Percentiles rank a stretch among this genome's conserved stretches.
These are phyloP conservation scores for Cardamine occulta DNA, from an alignment of 345 rosid genomes.

Conservation along the genomic window DNA sequence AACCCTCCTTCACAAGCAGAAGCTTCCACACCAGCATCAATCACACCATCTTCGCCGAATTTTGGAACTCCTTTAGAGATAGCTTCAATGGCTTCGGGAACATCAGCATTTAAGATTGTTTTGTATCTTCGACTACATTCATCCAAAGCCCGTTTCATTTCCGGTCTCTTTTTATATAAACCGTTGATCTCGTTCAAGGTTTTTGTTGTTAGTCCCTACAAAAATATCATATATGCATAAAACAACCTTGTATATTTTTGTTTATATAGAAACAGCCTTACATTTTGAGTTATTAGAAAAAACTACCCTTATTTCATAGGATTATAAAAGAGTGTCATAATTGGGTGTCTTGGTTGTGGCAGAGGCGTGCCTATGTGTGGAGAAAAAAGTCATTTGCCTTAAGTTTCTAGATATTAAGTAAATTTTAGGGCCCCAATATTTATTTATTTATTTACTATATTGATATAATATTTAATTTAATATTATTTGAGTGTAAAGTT, in stretches of 20 bases:
- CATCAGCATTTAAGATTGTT: conserved; percentile 48
- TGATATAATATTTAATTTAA: too few species aligned
- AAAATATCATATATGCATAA: neutral
- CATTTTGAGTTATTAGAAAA: neutral
- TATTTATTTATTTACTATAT: too few species aligned
- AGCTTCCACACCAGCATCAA: conserved; percentile 52
- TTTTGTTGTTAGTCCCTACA: conserved; percentile 26
- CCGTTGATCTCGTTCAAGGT: conserved; percentile 31
- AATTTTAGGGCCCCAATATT: too few species aligned
- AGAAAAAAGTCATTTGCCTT: too few species aligned
- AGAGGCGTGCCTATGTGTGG: neutral
- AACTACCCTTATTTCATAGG: neutral
- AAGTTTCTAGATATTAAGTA: too few species aligned
- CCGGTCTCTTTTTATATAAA: conserved; percentile 44
- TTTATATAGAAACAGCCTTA: neutral
- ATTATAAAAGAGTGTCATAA: neutral
- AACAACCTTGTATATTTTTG: neutral
- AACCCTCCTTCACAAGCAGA: conserved; percentile 46
- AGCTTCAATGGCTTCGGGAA: conserved; percentile 58
- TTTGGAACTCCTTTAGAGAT: conserved; percentile 49
- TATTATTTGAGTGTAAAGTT: too few species aligned
- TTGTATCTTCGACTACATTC: conserved; percentile 52
- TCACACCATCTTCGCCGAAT: conserved; percentile 48
- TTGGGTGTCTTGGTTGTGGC: neutral
- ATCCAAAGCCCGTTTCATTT: conserved; percentile 42